Percentiles rank a stretch among this genome's conserved stretches.
These are phyloP conservation scores for Nevesoporus exiguus DNA, from an alignment of 768 basidiomycete genomes.

Conservation along the genomic window DNA sequence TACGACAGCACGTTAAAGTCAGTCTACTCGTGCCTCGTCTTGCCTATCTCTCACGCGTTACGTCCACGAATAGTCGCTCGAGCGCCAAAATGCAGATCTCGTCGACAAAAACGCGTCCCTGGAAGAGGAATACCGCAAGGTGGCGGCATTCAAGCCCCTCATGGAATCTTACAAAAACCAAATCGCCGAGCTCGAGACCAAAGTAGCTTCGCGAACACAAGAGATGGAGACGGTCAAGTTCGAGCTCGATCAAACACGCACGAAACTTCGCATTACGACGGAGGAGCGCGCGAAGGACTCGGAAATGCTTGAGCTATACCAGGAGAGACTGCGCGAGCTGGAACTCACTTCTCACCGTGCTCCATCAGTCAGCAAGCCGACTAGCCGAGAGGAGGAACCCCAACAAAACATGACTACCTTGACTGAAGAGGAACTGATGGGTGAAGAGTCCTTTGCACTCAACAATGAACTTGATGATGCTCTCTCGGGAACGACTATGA, in stretches of 20 bases:
- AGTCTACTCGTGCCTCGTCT: constrained; percentile 17
- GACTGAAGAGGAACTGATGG: constrained; percentile 47
- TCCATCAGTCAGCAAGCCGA: constrained; percentile 29
- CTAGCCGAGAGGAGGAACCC: constrained; percentile 16
- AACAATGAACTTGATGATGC: constrained; percentile 88
- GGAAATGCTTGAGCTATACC: constrained; percentile 84
- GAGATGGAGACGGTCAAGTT: constrained; percentile 72
- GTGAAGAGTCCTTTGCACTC: constrained; percentile 57
- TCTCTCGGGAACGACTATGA: constrained; percentile 80
- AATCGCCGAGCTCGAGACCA: constrained; percentile 75
- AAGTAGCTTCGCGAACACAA: constrained; percentile 58
- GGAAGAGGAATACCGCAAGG: constrained; percentile 90
- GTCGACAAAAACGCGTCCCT: constrained; percentile 88
- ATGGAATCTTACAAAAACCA: constrained; percentile 92
- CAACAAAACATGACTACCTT: constrained; percentile 26
- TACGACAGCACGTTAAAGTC: constrained; percentile 84
- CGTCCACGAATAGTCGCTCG: constrained; percentile 56
- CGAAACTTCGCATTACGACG: constrained; percentile 60
- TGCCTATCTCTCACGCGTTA: neutral
- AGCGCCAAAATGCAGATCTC: constrained; percentile 89
- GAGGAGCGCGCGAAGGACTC: constrained; percentile 76
- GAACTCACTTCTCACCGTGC: constrained; percentile 64
- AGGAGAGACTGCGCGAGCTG: constrained; percentile 86
- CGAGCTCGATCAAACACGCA: constrained; percentile 72
- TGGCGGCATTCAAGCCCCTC: constrained; percentile 79